Percentiles rank a stretch among this genome's conserved stretches.
phyloP scores from a whole-genome alignment of 768 basidiomycete genomes.

The Tricholoma bakamatsutake region DNA sequence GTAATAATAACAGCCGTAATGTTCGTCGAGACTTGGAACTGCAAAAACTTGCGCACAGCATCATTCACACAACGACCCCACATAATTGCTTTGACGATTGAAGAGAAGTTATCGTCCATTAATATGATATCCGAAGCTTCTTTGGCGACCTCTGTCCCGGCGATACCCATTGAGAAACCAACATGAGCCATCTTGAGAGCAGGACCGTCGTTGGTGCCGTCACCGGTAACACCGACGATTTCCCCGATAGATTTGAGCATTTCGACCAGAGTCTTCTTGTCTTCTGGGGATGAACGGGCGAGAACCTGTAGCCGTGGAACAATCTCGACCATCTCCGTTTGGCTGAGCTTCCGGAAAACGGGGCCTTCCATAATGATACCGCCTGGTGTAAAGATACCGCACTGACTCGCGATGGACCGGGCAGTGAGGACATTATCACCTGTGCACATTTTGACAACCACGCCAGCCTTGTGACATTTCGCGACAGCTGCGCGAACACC shows the following conservation, averaged over 20 bases:
- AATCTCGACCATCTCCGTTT: constrained; percentile 69
- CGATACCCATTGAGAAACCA: constrained; percentile 95
- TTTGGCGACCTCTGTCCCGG: constrained; percentile 97
- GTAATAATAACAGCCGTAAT: constrained; percentile 94
- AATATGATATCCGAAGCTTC: constrained; percentile 98
- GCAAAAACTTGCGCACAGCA: constrained; percentile 93
- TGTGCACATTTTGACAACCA: constrained; percentile 96
- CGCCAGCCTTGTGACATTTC: constrained; percentile 84
- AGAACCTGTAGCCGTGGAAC: constrained; percentile 93
- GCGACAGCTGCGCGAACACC: constrained; percentile 88
- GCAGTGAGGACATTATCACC: constrained; percentile 96
- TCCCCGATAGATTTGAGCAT: constrained; percentile 83
- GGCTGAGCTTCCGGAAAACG: constrained; percentile 74
- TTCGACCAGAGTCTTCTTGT: constrained; percentile 91
- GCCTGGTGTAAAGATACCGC: constrained; percentile 89
- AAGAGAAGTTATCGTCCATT: constrained; percentile 96
- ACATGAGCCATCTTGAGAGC: constrained; percentile 94
- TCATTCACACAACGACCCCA: constrained; percentile 99
- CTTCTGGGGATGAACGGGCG: constrained; percentile 94
- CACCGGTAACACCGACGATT: constrained; percentile 93
- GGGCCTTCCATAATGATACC: constrained; percentile 99
- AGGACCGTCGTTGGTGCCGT: constrained; percentile 97
- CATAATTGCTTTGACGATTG: constrained; percentile 96
- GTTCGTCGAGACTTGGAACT: constrained; percentile 94
- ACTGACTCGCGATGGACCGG: constrained; percentile 94